Base-by-base conservation (phyloP, 148 eudicot genomes). In the Diospyros kaki region DNA sequence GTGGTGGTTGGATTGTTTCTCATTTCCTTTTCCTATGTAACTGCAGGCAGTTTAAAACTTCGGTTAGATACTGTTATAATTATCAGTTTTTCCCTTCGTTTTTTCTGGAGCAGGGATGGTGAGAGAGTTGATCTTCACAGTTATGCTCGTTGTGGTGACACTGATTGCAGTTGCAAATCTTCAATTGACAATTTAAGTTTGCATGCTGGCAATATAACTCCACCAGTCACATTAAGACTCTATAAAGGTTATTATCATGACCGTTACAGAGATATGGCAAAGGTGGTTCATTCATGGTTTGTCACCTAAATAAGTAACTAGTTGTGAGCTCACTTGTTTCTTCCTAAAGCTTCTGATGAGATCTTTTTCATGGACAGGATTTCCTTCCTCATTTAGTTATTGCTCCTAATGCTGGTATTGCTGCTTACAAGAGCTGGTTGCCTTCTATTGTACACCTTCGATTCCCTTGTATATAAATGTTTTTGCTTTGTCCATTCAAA, bases 351-450 rank as follows among this genome's bases (percentile, higher is more conserved):
- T 71, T 75, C 51, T 18, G 3, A 50, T 64, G 66, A 62, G 15
- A 41, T 73, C 13, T 41, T 12, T 58, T 78, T 10, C 51, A 40
- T 58, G 50, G 71, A 69, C 84, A 94, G 98, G 90, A 89, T 69
- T 79, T 84, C 58, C 76, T 66, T 59, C 98, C 97, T 73, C 78
- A 88, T 80, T 56, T 95, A 76, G 83, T 95, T 58, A 74, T 92
- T 48, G 96, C 96, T 38, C 90, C 97, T 71, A 95, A 95, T 84
- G 98, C 98, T 73, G 98, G 98, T 72, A 46, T 92, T 68, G 98
- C 97, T 66, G 98, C 94, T 67, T 92, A 85, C 84, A 83, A 75
- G 54, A 94, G 92, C 90, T 94, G 98, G 98, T 75, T 81, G 69
- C 90, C 92, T 41, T 90, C 98, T 71, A 77, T 92, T 71, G 98